Conservation (phyloP, 106 monocot species). For the Phalaenopsis equestris region DNA sequence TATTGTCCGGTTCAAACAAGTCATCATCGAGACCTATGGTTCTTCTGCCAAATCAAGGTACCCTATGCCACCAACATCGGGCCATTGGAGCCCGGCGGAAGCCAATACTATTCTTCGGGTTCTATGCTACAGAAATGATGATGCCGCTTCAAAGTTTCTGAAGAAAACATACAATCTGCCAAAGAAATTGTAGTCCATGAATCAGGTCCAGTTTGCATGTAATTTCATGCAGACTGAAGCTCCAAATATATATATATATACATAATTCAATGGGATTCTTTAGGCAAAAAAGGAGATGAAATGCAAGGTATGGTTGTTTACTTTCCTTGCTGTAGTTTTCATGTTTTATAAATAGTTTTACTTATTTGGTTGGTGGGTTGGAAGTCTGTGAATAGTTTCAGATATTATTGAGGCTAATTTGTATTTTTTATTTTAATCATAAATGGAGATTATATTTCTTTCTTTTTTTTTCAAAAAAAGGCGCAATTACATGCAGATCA, state of each 20-base stretch:
- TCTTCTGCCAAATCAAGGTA: slow-evolving; percentile 34
- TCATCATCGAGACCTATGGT: slow-evolving; percentile 27
- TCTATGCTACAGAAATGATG: slow-evolving; percentile 77
- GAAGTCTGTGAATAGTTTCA: not conserved
- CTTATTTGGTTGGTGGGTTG: not conserved
- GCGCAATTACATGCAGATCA: no score
- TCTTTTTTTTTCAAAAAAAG: not conserved
- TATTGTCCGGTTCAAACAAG: slow-evolving; percentile 35
- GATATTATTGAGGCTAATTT: not conserved
- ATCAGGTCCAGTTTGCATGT: no score
- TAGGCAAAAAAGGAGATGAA: not conserved
- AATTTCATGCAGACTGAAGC: no score
- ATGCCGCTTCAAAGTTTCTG: slow-evolving; percentile 70
- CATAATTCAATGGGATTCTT: not conserved
- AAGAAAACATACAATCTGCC: slow-evolving; percentile 89
- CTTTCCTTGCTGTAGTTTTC: no score
- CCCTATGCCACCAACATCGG: slow-evolving; percentile 56
- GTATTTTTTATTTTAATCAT: not conserved
- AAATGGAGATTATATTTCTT: not conserved
- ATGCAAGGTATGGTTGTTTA: no score
- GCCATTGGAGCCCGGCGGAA: slow-evolving; percentile 80
- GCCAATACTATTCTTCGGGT: slow-evolving; percentile 75
- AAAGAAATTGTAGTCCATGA: slow-evolving; percentile 48
- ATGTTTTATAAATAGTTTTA: not conserved
- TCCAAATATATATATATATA: not conserved